Conservation (phyloP, 208 protist genomes). For the Herpetomonas samuelpessoai region DNA sequence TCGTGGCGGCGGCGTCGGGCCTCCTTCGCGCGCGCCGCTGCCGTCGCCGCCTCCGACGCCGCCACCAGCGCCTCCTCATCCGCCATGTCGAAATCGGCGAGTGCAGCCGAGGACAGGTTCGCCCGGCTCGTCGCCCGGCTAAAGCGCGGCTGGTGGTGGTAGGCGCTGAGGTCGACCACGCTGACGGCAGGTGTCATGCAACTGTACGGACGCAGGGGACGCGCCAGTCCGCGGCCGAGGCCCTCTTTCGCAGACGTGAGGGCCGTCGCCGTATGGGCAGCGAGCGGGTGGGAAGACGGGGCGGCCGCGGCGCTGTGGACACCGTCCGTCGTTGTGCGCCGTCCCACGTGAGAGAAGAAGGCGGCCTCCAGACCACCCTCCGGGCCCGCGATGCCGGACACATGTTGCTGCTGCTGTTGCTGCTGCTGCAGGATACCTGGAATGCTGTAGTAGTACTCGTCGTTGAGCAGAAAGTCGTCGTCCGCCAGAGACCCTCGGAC, state of each 20-base stretch:
- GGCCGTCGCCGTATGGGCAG: not conserved
- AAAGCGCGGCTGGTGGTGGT: no score
- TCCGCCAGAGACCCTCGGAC: conserved; percentile 60
- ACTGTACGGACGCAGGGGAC: conserved; percentile 24
- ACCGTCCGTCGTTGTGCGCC: not conserved
- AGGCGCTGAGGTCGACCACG: conserved; percentile 1
- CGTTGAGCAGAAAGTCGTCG: conserved; percentile 76
- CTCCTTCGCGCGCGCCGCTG: conserved; percentile 13
- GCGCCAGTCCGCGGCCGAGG: conserved; percentile 1
- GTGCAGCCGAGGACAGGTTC: conserved; percentile 2
- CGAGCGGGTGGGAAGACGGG: not conserved
- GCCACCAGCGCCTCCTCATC: conserved; percentile 19
- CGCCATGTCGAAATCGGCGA: conserved; percentile 13
- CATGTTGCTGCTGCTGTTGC: not conserved
- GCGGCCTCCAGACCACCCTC: not conserved
- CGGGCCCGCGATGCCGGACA: not conserved
- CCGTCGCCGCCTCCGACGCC: conserved; percentile 17
- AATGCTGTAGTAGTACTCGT: conserved; percentile 57
- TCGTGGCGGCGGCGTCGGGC: conserved; percentile 36
- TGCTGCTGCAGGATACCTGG: conserved; percentile 22
- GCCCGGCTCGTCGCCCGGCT: conserved; percentile 9
- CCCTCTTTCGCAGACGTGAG: not conserved
- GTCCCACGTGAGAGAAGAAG: no score
- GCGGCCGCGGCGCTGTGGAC: not conserved
- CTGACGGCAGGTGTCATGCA: conserved; percentile 48